A percentile compares a stretch with the other conserved stretches of the same genome.
Conservation (phyloP, 2,329 filamentous ascomycete species). For the Geosmithia putterillii region DNA sequence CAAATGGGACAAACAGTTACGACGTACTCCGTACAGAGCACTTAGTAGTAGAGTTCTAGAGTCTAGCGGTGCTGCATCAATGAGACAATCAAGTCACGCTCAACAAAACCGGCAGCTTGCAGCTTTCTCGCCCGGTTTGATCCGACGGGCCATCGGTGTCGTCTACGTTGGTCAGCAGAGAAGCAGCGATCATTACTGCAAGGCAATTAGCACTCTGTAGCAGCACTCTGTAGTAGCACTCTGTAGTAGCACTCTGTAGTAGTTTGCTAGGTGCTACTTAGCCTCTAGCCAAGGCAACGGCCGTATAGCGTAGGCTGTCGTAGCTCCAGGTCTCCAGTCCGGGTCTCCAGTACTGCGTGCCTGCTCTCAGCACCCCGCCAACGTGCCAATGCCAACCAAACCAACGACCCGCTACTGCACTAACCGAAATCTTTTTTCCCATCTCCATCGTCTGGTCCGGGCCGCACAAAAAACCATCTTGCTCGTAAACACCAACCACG, state of each 20-base stretch:
- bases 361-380: background rate
- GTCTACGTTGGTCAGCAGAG: background rate
- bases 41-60: too few species aligned
- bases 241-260: too few species aligned
- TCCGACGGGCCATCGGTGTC: background rate
- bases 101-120: background rate
- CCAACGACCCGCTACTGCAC: background rate
- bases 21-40: too few species aligned
- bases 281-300: too few species aligned
- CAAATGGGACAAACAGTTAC: too few species aligned
- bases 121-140: background rate
- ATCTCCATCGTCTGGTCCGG: background rate
- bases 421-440: slow-evolving; percentile 1
- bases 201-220: too few species aligned
- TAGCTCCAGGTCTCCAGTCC: too few species aligned
- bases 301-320: too few species aligned
- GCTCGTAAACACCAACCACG: background rate
- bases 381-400: background rate
- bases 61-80: too few species aligned
- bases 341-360: too few species aligned
- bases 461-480: background rate
- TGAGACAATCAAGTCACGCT: background rate
- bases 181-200: background rate
- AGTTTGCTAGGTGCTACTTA: too few species aligned
- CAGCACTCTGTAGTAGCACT: too few species aligned